Evolutionary conservation across 2,329 filamentous ascomycete species (phyloP).

Genomic region (Colletotrichum cuscutae): DNA sequence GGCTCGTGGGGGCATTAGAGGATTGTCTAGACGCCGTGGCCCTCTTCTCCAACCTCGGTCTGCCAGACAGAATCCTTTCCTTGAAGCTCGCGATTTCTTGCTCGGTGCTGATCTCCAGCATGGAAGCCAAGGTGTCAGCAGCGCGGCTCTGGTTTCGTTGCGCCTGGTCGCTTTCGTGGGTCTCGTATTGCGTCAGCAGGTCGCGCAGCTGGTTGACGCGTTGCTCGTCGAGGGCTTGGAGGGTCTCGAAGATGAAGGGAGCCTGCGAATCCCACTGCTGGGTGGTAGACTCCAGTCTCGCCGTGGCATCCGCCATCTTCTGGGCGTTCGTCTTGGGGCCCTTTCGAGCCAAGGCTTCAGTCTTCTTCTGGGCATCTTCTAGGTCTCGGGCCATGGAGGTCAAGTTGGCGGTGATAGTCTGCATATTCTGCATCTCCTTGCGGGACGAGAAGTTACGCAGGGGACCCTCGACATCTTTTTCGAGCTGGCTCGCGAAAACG

Average conservation of each 20-base stretch:
- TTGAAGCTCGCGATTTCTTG: slow-evolving; percentile 74
- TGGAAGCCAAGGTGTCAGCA: slow-evolving; percentile 81
- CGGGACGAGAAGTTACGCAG: slow-evolving; percentile 79
- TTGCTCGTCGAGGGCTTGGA: slow-evolving; percentile 91
- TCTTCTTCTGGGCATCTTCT: slow-evolving; percentile 83
- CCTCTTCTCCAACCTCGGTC: slow-evolving; percentile 51
- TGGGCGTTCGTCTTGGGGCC: slow-evolving; percentile 79
- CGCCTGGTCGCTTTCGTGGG: slow-evolving; percentile 88
- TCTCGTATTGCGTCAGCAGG: slow-evolving; percentile 90
- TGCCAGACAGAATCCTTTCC: slow-evolving; percentile 34
- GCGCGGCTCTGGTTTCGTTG: slow-evolving; percentile 79
- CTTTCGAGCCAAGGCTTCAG: slow-evolving; percentile 85
- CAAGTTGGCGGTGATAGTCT: slow-evolving; percentile 84
- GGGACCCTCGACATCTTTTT: slow-evolving; percentile 87
- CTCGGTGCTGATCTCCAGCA: slow-evolving; percentile 87
- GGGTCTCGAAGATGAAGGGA: slow-evolving; percentile 91
- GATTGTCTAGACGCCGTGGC: slow-evolving; percentile 51
- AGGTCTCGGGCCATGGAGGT: slow-evolving; percentile 84
- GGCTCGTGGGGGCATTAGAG: slow-evolving; percentile 46
- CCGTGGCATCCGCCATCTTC: slow-evolving; percentile 80
- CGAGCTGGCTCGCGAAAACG: slow-evolving; percentile 81
- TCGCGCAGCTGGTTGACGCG: slow-evolving; percentile 91
- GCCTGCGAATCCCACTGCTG: slow-evolving; percentile 94
- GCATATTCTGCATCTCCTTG: slow-evolving; percentile 84
- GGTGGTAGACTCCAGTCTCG: slow-evolving; percentile 79